Evolutionary conservation across 352 stramenopile species (phyloP).

Genomic region (Hyaloperonospora brassicae): DNA sequence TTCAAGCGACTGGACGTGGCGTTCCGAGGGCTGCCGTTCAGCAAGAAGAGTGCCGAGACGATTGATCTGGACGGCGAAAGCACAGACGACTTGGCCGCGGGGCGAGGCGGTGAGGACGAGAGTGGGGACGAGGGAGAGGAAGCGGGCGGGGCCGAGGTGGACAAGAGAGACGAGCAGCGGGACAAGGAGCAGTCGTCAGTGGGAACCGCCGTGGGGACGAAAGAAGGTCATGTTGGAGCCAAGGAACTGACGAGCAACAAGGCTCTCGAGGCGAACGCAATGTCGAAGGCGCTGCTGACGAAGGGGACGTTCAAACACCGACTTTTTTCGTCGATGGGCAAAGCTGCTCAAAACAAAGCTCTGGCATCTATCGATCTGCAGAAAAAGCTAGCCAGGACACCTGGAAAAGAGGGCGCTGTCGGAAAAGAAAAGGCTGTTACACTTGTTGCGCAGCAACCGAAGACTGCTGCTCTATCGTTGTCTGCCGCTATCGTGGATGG

Average conservation of each 20-base stretch:
- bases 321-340: constrained; percentile 5
- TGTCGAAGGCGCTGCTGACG: constrained; percentile 3
- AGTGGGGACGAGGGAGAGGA: constrained; percentile 4
- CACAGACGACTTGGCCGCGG: constrained; percentile 6
- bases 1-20: constrained; percentile 26
- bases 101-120: constrained; percentile 4
- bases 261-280: neutral
- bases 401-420: neutral
- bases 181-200: neutral
- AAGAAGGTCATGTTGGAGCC: neutral
- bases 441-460: constrained; percentile 1
- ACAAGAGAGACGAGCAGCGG: neutral
- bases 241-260: constrained; percentile 1
- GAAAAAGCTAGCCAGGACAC: constrained; percentile 3
- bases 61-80: constrained; percentile 22
- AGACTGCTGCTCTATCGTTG: neutral
- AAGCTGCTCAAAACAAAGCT: neutral
- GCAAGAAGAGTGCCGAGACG: constrained; percentile 13
- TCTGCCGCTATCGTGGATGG: neutral
- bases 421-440: constrained; percentile 8
- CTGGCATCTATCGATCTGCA: neutral
- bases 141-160: neutral
- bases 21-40: constrained; percentile 21
- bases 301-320: constrained; percentile 9
- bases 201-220: neutral